phyloP scores from a whole-genome alignment of 148 eudicot genomes.

The Fallopia convolvulus region DNA sequence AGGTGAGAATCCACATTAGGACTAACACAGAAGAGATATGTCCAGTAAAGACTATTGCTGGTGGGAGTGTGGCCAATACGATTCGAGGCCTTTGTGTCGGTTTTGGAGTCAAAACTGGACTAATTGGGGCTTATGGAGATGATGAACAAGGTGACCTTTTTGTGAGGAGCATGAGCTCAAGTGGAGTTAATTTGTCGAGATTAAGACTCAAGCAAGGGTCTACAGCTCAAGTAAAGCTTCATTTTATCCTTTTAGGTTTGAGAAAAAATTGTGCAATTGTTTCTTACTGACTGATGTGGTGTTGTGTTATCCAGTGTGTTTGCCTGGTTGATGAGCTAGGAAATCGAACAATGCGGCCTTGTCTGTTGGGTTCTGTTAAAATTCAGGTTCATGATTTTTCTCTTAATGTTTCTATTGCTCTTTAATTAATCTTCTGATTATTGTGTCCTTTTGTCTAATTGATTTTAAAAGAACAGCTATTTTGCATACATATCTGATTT shows the following conservation, averaged over 20 bases:
- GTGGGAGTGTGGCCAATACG: slow-evolving; percentile 95
- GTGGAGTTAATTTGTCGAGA: slow-evolving; percentile 59
- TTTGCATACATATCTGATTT: background rate
- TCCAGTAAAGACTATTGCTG: slow-evolving; percentile 72
- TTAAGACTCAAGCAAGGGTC: slow-evolving; percentile 54
- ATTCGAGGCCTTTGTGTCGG: slow-evolving; percentile 86
- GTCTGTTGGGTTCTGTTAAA: slow-evolving; percentile 72
- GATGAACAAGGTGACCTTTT: slow-evolving; percentile 77
- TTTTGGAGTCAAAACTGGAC: slow-evolving; percentile 69
- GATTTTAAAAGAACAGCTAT: background rate
- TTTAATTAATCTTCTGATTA: background rate
- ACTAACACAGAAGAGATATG: slow-evolving; percentile 36
- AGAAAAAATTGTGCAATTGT: background rate
- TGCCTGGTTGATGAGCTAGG: slow-evolving; percentile 90
- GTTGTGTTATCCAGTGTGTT: slow-evolving; percentile 51
- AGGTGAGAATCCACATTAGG: slow-evolving; percentile 50
- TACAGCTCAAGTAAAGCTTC: slow-evolving; percentile 65
- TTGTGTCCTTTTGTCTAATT: background rate
- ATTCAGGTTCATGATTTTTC: slow-evolving; percentile 48
- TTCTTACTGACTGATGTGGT: background rate
- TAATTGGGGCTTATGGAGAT: slow-evolving; percentile 90
- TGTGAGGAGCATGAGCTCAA: slow-evolving; percentile 44
- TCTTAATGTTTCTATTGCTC: background rate
- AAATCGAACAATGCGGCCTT: slow-evolving; percentile 95
- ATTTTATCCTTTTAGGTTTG: background rate